Evolutionary conservation across 2,329 filamentous ascomycete species (phyloP), one percentile per base, ranked within the genome.

Genomic region (Ophiostoma sp.): DNA sequence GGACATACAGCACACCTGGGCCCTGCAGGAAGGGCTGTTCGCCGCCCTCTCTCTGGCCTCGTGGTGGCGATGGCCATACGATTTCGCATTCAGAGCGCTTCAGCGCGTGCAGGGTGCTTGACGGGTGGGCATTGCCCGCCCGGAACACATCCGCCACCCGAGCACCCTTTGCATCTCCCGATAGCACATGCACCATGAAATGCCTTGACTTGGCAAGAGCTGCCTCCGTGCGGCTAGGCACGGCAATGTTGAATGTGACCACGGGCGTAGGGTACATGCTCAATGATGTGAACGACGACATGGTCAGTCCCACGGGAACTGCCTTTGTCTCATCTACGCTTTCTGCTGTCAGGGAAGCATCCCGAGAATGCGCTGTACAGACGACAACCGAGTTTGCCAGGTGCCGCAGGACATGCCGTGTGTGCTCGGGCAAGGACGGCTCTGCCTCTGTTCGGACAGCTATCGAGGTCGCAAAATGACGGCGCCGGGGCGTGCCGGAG

Each of bases 201-300:
- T 74, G 75, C 0, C 80, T 74, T 62, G 71, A n/a, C 79, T 82
- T 17, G 75, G 75, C 72, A 31, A 88, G 80, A 10, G 85, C 85
- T 71, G 84, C 81, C 33, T 86, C 79, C 15, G 86, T 87, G 15
- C 83, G 81, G 75, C 84, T 87, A 27, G 86, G 86, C 36, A 83
- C 80, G 33, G 81, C 81, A 67, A 88, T 80, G 77, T 88, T 88
- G 79, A 88, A 87, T 0, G 82, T 83, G 7, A 88, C 77, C 13
- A 85, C 78, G 0, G 85, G 85, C 35, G 77, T 80, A 0, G 85
- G 85, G n/a, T 76, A 73, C 23, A 87, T 79, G 20, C 83, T 81
- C 35, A 88, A 77, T 0, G 85, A 86, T 2, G 85, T 85, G 72
- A 88, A 83, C 1, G 85, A 87, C 7, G 86, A 87, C 80, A 87